Conservation (phyloP, 345 rosid genomes). For the Aethionema arabicum region DNA sequence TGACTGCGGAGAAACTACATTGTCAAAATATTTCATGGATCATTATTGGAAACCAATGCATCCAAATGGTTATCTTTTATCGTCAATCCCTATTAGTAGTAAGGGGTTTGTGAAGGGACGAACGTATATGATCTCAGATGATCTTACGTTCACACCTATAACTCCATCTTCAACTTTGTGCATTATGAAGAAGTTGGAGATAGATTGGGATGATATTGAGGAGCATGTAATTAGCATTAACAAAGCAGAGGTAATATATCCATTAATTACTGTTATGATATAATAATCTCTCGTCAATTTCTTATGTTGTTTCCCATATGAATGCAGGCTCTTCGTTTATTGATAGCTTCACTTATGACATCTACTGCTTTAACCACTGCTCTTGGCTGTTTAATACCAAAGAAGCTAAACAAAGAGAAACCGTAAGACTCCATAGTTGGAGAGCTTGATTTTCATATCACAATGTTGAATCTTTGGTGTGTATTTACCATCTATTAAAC, state of each 20-base stretch:
- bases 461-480: not conserved
- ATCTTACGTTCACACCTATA: not conserved
- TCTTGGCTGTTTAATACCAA: not conserved
- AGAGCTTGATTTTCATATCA: not conserved
- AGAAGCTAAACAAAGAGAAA: not conserved
- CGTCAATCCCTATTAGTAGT: not conserved
- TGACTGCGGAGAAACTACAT: too few relatives aligned
- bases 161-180: not conserved
- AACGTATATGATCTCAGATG: constrained; percentile 19
- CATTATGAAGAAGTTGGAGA: not conserved
- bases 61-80: constrained; percentile 17
- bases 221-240: constrained; percentile 17
- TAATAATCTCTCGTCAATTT: too few relatives aligned
- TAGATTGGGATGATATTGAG: constrained; percentile 14
- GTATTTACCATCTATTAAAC: too few relatives aligned
- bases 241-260: constrained; percentile 15
- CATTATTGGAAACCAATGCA: not conserved
- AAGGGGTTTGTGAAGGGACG: constrained; percentile 3
- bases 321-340: constrained; percentile 9
- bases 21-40: too few relatives aligned
- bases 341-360: constrained; percentile 23
- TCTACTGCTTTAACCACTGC: constrained; percentile 9
- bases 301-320: not conserved
- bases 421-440: not conserved
- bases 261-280: too few relatives aligned